Percentiles rank a stretch among this genome's conserved stretches.
These are phyloP conservation scores for Mycena rosella DNA, from an alignment of 768 basidiomycete species.

Conservation along the genomic window DNA sequence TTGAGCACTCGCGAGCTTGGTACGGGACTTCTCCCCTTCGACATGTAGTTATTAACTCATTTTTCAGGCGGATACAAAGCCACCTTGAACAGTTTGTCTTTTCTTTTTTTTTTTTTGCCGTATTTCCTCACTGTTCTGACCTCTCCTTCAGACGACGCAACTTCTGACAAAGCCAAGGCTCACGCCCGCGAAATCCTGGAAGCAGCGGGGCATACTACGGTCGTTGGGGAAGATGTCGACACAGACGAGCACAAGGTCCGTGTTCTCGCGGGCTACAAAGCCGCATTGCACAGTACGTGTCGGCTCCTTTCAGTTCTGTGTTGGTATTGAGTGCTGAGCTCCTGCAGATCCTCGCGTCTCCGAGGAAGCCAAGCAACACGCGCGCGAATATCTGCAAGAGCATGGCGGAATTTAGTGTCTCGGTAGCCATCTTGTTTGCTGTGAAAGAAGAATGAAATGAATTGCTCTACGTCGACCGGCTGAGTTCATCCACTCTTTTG, in stretches of 20 bases:
- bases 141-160: constrained; percentile 53
- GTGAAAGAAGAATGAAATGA: no score
- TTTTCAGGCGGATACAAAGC: constrained; percentile 63
- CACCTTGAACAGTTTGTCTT: constrained; percentile 55
- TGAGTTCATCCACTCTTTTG: constrained; percentile 57
- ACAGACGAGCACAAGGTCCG: constrained; percentile 56
- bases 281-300: constrained; percentile 61
- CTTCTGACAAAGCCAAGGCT: constrained; percentile 62
- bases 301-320: background rate
- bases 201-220: constrained; percentile 55
- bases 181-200: constrained; percentile 67
- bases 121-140: background rate
- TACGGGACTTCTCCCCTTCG: background rate
- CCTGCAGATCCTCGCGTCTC: constrained; percentile 61
- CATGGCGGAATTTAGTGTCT: constrained; percentile 38
- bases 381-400: constrained; percentile 53
- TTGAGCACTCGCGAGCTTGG: constrained; percentile 6
- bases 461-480: no score
- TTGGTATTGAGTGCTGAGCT: constrained; percentile 13
- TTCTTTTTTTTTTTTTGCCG: constrained; percentile 33
- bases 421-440: no score
- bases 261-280: constrained; percentile 69
- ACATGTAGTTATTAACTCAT: background rate
- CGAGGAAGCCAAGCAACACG: constrained; percentile 62
- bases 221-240: constrained; percentile 18